Conservation (phyloP, 768 basidiomycete genomes). For the Fomitopsis serialis region DNA sequence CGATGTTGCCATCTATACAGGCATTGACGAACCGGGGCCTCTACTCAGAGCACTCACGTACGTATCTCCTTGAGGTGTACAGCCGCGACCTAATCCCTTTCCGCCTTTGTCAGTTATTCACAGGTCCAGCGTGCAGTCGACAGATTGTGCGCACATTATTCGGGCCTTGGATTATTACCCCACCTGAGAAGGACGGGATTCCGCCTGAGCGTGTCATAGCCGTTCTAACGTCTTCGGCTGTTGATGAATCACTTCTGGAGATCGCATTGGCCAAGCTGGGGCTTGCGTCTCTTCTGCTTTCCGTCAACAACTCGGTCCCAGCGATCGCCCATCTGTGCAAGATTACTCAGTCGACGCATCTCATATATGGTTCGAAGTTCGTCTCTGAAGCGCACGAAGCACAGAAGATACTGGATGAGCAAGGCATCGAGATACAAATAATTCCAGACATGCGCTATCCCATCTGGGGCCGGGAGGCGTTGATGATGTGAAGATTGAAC, state of each 20-base stretch:
- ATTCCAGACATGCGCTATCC: conserved; percentile 33
- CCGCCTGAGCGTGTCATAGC: conserved; percentile 31
- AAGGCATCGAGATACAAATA: conserved; percentile 18
- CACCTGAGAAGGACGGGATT: conserved; percentile 16
- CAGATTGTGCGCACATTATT: conserved; percentile 27
- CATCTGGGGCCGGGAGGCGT: conserved; percentile 35
- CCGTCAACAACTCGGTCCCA: conserved; percentile 40
- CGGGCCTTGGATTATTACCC: conserved; percentile 19
- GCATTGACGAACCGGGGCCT: conserved; percentile 3
- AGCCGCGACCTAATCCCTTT: too few species aligned
- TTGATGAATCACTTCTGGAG: conserved; percentile 37
- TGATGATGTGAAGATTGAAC: conserved; percentile 21
- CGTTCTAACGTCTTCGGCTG: conserved; percentile 32
- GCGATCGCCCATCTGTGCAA: conserved; percentile 40
- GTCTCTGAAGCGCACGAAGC: conserved; percentile 28
- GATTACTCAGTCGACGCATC: conserved; percentile 29
- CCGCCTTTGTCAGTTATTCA: neutral
- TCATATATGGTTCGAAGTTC: conserved; percentile 37
- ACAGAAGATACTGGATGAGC: conserved; percentile 20
- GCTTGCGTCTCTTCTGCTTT: conserved; percentile 32
- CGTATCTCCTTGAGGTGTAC: neutral
- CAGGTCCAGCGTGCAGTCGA: conserved; percentile 4
- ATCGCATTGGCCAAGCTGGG: conserved; percentile 37
- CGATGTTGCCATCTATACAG: conserved; percentile 6
- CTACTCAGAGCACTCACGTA: conserved; percentile 6